Conservation (phyloP, 2,329 filamentous ascomycete species). For the Aspergillus brasiliensis region DNA sequence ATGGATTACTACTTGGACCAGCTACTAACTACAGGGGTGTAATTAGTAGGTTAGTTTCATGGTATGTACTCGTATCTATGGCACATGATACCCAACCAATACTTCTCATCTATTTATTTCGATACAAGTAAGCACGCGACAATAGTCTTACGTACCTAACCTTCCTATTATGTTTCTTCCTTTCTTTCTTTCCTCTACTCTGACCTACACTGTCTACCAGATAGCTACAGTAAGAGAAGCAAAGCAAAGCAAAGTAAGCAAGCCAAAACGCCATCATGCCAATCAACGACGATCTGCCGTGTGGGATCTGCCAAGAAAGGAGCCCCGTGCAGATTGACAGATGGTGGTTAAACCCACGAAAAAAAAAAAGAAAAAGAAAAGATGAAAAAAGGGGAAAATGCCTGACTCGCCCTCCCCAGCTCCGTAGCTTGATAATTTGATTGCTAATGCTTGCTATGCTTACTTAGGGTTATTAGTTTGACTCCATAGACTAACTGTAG, state of each 20-base stretch:
- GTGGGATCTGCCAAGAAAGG: constrained; percentile 37
- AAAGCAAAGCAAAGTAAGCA: not conserved
- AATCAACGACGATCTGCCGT: constrained; percentile 42
- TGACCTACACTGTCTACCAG: not conserved
- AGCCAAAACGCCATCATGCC: constrained; percentile 26
- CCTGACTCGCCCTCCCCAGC: no score
- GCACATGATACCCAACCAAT: no score
- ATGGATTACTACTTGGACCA: no score
- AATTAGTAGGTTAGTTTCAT: no score
- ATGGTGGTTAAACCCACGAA: constrained; percentile 18
- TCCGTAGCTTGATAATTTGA: no score
- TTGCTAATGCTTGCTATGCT: no score
- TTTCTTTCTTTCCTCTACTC: not conserved
- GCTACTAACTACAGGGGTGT: no score
- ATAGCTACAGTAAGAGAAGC: not conserved
- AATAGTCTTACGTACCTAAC: not conserved
- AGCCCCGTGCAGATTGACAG: constrained; percentile 39
- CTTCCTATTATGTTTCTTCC: not conserved
- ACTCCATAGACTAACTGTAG: no score
- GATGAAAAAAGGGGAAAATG: not conserved
- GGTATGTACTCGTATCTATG: no score
- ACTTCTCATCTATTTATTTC: no score
- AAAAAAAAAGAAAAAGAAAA: not conserved
- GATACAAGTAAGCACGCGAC: not conserved
- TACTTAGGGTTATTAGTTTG: no score